A percentile compares a stretch with the other conserved stretches of the same genome.
These are phyloP conservation scores for Carex parvula DNA, from an alignment of 176 grass and related monocot species.

Conservation along the genomic window DNA sequence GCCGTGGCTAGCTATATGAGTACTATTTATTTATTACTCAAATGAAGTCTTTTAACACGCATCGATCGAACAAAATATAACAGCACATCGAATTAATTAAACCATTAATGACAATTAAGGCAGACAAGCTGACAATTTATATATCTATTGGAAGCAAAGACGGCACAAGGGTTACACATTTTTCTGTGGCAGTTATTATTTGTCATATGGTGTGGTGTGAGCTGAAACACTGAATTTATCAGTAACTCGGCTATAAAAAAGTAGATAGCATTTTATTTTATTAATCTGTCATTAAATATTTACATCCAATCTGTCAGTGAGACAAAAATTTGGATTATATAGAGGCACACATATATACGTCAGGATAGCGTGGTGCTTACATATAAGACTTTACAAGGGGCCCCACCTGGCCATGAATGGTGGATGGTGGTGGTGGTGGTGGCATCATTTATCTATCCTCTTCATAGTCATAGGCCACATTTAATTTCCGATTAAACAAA, in stretches of 20 bases:
- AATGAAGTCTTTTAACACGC: neutral
- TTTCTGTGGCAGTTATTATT: neutral
- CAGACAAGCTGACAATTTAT: neutral
- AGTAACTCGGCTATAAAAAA: neutral
- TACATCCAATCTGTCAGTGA: neutral
- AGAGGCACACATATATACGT: neutral
- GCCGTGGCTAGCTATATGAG: neutral
- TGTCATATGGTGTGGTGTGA: neutral
- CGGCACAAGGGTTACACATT: neutral
- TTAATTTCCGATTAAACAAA: conserved; percentile 18
- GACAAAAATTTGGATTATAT: neutral
- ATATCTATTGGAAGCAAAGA: neutral
- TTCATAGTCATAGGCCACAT: conserved; percentile 21
- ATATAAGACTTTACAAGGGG: neutral
- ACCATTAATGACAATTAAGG: neutral
- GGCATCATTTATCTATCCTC: conserved; percentile 5
- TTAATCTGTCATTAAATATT: neutral
- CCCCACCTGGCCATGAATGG: conserved; percentile 1
- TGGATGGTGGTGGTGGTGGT: conserved; percentile 39
- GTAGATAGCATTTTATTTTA: neutral
- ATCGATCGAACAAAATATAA: neutral
- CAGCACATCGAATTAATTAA: conserved; percentile 12
- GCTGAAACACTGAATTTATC: neutral
- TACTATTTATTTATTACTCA: neutral
- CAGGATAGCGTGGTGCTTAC: conserved; percentile 36